Evolutionary conservation across 257 asterid species (phyloP).

Genomic region (Oldenlandia corymbosa): DNA sequence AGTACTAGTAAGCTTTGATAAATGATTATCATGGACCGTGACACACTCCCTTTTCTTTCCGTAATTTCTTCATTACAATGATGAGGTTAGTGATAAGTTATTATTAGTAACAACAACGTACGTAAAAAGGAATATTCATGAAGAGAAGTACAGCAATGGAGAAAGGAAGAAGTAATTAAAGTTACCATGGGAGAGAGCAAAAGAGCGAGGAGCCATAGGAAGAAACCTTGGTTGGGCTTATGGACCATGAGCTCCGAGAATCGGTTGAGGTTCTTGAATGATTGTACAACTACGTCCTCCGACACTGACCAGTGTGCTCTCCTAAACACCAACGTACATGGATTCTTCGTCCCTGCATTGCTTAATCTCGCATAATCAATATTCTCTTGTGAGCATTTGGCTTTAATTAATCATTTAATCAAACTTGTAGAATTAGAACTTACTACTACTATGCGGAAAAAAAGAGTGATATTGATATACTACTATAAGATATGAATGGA

Average conservation of each 20-base stretch:
- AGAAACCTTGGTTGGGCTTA: slow-evolving; percentile 47
- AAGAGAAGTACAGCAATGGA: no score
- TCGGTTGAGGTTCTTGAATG: slow-evolving; percentile 37
- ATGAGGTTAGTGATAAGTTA: no score
- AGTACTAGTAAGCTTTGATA: no score
- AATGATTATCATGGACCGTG: no score
- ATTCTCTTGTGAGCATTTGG: background rate
- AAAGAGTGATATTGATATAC: no score
- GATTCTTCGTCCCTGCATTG: slow-evolving; percentile 41
- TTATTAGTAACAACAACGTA: no score
- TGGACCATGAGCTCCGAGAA: slow-evolving; percentile 56
- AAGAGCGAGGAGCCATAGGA: slow-evolving; percentile 38
- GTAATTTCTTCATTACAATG: no score
- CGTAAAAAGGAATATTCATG: no score
- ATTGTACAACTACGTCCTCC: slow-evolving; percentile 24
- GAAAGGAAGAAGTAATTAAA: background rate
- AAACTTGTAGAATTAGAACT: background rate
- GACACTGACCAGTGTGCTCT: slow-evolving; percentile 46
- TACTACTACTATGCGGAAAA: no score
- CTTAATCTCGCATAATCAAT: no score
- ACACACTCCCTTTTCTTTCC: no score
- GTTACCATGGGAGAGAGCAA: slow-evolving; percentile 58
- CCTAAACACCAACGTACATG: slow-evolving; percentile 50
- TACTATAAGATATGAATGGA: no score
- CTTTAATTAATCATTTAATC: background rate